Evolutionary conservation across 1,284 basidiomycete genomes (phyloP).

Genomic region (Puccinia polysora): DNA sequence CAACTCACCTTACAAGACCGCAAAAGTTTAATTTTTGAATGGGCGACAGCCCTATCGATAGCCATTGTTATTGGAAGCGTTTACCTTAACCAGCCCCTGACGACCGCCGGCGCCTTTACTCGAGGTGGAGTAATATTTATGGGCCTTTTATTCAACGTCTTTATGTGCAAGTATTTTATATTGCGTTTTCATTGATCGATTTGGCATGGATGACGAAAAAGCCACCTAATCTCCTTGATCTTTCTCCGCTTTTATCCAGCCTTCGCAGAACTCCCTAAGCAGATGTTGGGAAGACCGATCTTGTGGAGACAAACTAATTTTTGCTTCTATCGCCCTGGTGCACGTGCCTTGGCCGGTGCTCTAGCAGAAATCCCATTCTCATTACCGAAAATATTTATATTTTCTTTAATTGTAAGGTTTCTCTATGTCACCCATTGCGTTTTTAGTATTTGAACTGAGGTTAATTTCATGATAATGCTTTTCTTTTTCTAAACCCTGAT

Average conservation of each 20-base stretch:
- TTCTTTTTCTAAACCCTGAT: background rate
- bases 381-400: conserved; percentile 45
- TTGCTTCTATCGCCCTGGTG: conserved; percentile 73
- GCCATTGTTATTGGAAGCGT: conserved; percentile 67
- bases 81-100: conserved; percentile 62
- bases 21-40: conserved; percentile 46
- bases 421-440: too few species aligned
- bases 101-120: conserved; percentile 76
- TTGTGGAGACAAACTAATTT: conserved; percentile 63
- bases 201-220: background rate
- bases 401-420: conserved; percentile 42
- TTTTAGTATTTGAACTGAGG: background rate
- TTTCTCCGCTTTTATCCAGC: conserved; percentile 59
- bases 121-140: conserved; percentile 76
- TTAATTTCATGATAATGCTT: background rate
- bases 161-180: conserved; percentile 7
- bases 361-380: conserved; percentile 57
- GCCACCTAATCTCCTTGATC: background rate
- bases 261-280: conserved; percentile 57
- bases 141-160: conserved; percentile 49
- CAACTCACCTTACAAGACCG: conserved; percentile 49
- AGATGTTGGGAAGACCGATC: conserved; percentile 62
- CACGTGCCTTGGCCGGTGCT: conserved; percentile 63
- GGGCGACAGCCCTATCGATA: conserved; percentile 56
- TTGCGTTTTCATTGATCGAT: background rate